Evolutionary conservation across 176 grass and related monocot genomes (phyloP), one percentile per base, ranked within the genome.

Genomic region (Juncus inflexus): DNA sequence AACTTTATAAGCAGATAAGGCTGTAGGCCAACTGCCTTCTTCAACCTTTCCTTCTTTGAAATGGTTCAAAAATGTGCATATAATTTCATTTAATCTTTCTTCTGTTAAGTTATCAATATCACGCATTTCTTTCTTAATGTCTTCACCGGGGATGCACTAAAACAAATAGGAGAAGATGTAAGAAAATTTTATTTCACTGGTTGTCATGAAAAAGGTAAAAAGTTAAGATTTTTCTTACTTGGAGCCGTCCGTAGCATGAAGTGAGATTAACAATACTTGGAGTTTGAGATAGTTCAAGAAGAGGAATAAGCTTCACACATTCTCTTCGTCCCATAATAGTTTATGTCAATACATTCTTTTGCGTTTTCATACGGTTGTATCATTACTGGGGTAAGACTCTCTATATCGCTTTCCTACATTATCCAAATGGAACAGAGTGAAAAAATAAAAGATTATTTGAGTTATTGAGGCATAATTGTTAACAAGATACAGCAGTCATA

Each of bases 251-350:
- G 4, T 5, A 36, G 2, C 1, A 0, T 9, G 84, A 81, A 28
- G 81, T 52, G 16, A 87, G 62, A 8, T 82, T 87, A 16, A 91
- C 75, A 6, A 91, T 73, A 15, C 62, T 84, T 5, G 74, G 77
- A 3, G 72, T 72, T 2, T 62, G 7, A 28, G 84, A 84, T 11
- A 60, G 70, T 2, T 61, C 77, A 4, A 91, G 81, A 12, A 91
- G 75, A n/a, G n/a, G n/a, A n/a, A n/a, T n/a, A n/a, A n/a, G n/a
- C n/a, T n/a, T n/a, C n/a, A n/a, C 39, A 79, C 4, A 86, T 78
- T 5, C 60, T 54, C 50, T 83, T 87, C 0, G 52, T 58, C 12
- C 87, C 87, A n/a, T 83, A 74, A 58, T 80, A 90, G 58, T 90
- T 86, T 2, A 74, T 90, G 10, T 60, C 13, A 9, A 86, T 2